A percentile compares a stretch with the other conserved stretches of the same genome.
phyloP scores from a whole-genome alignment of 768 basidiomycete genomes.

The Suillus alpinus region DNA sequence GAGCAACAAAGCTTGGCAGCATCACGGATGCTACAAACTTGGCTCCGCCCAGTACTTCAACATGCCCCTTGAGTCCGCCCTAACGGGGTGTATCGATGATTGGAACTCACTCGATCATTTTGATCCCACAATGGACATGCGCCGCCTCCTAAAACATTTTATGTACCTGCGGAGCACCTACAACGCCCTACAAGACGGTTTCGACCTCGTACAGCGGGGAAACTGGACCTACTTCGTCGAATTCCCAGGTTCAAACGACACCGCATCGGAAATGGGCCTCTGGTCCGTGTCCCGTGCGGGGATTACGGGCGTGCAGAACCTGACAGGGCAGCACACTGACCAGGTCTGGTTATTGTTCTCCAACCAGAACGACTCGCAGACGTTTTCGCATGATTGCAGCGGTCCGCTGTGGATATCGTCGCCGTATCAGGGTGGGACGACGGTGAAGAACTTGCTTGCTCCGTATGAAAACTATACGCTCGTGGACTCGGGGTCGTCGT shows the following conservation, averaged over 20 bases:
- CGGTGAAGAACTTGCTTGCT: slow-evolving; percentile 71
- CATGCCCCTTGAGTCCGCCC: slow-evolving; percentile 76
- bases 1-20: slow-evolving; percentile 81
- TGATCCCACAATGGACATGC: slow-evolving; percentile 79
- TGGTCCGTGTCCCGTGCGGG: slow-evolving; percentile 77
- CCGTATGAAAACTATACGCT: slow-evolving; percentile 83
- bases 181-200: slow-evolving; percentile 81
- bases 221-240: slow-evolving; percentile 82
- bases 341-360: slow-evolving; percentile 84
- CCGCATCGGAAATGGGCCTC: slow-evolving; percentile 81
- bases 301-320: slow-evolving; percentile 55
- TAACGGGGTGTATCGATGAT: slow-evolving; percentile 83
- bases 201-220: slow-evolving; percentile 75
- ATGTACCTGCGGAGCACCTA: slow-evolving; percentile 66
- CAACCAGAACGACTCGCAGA: slow-evolving; percentile 75
- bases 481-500: slow-evolving; percentile 61
- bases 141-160: slow-evolving; percentile 74
- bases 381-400: slow-evolving; percentile 63
- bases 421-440: slow-evolving; percentile 61
- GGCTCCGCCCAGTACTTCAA: slow-evolving; percentile 94
- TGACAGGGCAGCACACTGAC: slow-evolving; percentile 57
- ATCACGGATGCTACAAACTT: slow-evolving; percentile 88
- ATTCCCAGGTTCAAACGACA: slow-evolving; percentile 82
- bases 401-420: slow-evolving; percentile 69
- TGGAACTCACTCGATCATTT: slow-evolving; percentile 96